Evolutionary conservation across 2,329 filamentous ascomycete genomes (phyloP).

Genomic region (Aureobasidium sp.): DNA sequence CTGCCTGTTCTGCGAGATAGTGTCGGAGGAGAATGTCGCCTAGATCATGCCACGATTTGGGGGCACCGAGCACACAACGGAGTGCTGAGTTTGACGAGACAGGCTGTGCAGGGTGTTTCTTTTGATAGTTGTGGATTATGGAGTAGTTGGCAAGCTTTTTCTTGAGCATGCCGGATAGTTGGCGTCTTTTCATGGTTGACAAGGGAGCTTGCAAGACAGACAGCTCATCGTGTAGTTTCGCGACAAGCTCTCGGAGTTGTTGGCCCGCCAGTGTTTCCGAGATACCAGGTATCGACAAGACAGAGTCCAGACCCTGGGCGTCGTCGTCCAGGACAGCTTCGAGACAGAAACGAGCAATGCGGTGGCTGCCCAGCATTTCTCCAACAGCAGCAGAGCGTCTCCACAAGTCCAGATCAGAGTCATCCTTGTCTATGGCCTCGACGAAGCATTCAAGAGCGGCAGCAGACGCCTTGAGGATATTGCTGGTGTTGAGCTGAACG

Average conservation of each 20-base stretch:
- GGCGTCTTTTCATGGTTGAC: slow-evolving; percentile 40
- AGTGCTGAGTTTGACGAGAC: background rate
- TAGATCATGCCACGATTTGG: slow-evolving; percentile 24
- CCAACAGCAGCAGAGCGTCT: slow-evolving; percentile 50
- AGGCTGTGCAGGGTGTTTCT: background rate
- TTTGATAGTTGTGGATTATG: slow-evolving; percentile 26
- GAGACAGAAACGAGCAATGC: slow-evolving; percentile 52
- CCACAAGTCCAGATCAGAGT: slow-evolving; percentile 57
- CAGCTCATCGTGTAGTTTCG: slow-evolving; percentile 45
- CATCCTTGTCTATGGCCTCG: slow-evolving; percentile 55
- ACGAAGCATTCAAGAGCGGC: slow-evolving; percentile 47
- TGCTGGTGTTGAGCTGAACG: slow-evolving; percentile 10
- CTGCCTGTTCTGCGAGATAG: slow-evolving; percentile 20
- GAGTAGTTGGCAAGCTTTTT: slow-evolving; percentile 46
- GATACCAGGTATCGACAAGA: slow-evolving; percentile 48
- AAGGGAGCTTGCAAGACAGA: slow-evolving; percentile 44
- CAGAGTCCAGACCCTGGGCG: slow-evolving; percentile 45
- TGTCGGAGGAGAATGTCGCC: slow-evolving; percentile 24
- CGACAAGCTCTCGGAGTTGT: slow-evolving; percentile 41
- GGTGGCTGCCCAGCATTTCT: slow-evolving; percentile 47
- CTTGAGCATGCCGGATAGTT: slow-evolving; percentile 44
- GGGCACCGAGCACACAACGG: slow-evolving; percentile 19
- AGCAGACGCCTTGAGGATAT: slow-evolving; percentile 27
- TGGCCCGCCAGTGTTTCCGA: slow-evolving; percentile 47
- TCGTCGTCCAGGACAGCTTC: slow-evolving; percentile 56